A percentile compares a stretch with the other conserved stretches of the same genome.
Evolutionary conservation across 345 rosid genomes (phyloP).

Genomic region (Eucalyptus marginata): DNA sequence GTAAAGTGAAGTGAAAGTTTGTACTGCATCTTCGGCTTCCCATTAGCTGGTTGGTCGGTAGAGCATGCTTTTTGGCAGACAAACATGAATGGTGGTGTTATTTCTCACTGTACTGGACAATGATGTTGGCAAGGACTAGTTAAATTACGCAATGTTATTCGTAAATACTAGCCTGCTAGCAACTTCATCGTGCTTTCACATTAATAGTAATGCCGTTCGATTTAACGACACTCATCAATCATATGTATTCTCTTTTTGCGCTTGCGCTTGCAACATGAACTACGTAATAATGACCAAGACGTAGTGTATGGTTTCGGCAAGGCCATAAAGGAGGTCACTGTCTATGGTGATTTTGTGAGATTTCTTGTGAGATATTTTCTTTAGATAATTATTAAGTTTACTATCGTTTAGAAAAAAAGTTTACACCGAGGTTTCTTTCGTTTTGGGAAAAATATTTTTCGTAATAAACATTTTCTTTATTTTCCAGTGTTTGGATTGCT

Average conservation of each 20-base stretch:
- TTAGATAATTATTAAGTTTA: neutral
- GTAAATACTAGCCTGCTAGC: neutral
- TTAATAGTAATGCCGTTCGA: neutral
- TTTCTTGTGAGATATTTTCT: neutral
- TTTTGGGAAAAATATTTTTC: accelerated
- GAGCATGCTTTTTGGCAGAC: neutral
- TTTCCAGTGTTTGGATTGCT: accelerated
- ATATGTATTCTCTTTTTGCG: neutral
- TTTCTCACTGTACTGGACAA: neutral
- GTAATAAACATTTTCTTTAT: too few relatives aligned
- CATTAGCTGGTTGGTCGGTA: neutral
- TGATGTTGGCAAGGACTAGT: neutral
- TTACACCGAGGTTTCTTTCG: too few relatives aligned
- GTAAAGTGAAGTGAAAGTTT: neutral
- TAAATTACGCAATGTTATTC: neutral
- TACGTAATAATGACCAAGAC: neutral
- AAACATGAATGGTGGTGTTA: neutral
- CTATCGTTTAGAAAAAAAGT: accelerated
- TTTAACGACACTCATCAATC: neutral
- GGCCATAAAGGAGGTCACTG: neutral
- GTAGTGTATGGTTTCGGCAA: neutral
- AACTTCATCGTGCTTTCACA: neutral
- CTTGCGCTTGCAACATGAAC: neutral
- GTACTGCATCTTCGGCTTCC: neutral
- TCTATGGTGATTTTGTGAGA: neutral